These are phyloP conservation scores for Daphne laureola DNA, from an alignment of 441 rosid species.

Conservation along the genomic window DNA sequence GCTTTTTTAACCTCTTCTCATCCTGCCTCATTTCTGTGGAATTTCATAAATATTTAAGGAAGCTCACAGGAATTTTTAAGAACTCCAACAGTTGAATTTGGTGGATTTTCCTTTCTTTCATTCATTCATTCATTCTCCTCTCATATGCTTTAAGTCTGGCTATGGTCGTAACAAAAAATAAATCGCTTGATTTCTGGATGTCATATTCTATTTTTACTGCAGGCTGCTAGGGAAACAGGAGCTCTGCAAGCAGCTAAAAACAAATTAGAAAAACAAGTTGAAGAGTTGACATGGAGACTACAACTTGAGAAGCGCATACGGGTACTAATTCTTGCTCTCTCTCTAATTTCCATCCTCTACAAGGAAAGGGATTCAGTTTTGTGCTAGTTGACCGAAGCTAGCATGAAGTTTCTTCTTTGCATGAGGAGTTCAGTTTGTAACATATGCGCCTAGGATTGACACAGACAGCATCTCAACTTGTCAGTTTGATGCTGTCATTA, in stretches of 20 bases:
- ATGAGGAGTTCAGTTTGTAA: too few relatives aligned
- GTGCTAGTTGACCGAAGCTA: too few relatives aligned
- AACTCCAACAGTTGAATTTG: too few relatives aligned
- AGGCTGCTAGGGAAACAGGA: conserved; percentile 99
- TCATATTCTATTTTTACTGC: conserved; percentile 13
- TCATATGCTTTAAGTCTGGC: not conserved
- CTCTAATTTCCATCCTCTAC: not conserved
- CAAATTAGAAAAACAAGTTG: conserved; percentile 95
- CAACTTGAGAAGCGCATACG: conserved; percentile 88
- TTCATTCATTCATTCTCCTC: conserved; percentile 9
- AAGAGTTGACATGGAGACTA: conserved; percentile 87
- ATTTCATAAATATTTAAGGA: too few relatives aligned
- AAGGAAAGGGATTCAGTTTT: too few relatives aligned
- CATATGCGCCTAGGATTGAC: too few relatives aligned
- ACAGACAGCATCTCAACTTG: too few relatives aligned
- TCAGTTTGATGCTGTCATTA: too few relatives aligned
- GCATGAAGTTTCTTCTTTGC: too few relatives aligned
- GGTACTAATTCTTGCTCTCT: conserved; percentile 36
- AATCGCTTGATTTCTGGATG: not conserved
- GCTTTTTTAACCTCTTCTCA: conserved; percentile 1
- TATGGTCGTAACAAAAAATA: not conserved
- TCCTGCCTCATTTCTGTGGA: too few relatives aligned
- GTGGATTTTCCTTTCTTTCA: conserved; percentile 8
- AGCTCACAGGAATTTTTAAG: too few relatives aligned
- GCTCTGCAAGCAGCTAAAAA: conserved; percentile 98